Conservation (phyloP, 495 filamentous ascomycete genomes). For the Trichoderma gamsii region DNA sequence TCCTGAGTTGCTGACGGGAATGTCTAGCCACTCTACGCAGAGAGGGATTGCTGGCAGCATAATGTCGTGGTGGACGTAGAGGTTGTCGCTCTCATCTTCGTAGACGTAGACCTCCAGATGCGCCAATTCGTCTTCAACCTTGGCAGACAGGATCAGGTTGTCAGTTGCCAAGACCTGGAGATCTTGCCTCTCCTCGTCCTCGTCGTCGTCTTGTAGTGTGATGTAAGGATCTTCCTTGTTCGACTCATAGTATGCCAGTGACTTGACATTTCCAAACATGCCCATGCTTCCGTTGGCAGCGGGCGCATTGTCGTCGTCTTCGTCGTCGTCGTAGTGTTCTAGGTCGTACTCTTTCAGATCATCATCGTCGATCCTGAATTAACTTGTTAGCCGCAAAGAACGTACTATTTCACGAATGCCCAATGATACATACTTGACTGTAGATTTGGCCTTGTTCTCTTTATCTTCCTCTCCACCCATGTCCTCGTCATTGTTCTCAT, state of each 20-base stretch:
- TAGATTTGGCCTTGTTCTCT: constrained; percentile 15
- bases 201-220: constrained; percentile 73
- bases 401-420: constrained; percentile 10
- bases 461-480: constrained; percentile 24
- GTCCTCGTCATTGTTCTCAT: constrained; percentile 23
- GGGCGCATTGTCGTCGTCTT: constrained; percentile 51
- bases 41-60: constrained; percentile 97
- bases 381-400: neutral
- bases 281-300: constrained; percentile 63
- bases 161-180: constrained; percentile 88
- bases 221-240: constrained; percentile 96
- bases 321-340: constrained; percentile 87
- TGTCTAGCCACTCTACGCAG: constrained; percentile 89
- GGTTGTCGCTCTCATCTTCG: constrained; percentile 86
- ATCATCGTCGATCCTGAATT: constrained; percentile 55
- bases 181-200: constrained; percentile 87
- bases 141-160: constrained; percentile 84
- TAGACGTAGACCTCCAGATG: constrained; percentile 97
- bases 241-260: constrained; percentile 84
- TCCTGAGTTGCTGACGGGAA: constrained; percentile 66
- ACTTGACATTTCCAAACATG: constrained; percentile 93
- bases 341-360: constrained; percentile 93
- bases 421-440: constrained; percentile 31
- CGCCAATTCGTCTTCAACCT: constrained; percentile 93
- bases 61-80: constrained; percentile 99